Evolutionary conservation across 2,329 filamentous ascomycete species (phyloP).

Genomic region (Daldinia sp.): DNA sequence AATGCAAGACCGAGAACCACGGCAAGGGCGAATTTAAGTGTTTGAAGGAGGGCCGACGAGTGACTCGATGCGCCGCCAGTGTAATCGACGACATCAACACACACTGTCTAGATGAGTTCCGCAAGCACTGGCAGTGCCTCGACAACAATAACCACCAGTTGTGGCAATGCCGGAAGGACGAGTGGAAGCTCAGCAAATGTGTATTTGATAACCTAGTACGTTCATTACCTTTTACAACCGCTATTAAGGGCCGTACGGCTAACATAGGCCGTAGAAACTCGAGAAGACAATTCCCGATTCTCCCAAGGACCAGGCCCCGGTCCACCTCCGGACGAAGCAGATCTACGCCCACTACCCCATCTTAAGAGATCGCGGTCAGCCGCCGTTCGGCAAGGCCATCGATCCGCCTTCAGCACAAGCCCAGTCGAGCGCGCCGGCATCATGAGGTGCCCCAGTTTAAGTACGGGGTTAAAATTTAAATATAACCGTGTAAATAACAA

Average conservation of each 20-base stretch:
- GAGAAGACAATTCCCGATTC: constrained; percentile 82
- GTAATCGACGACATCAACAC: constrained; percentile 98
- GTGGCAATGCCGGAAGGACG: constrained; percentile 89
- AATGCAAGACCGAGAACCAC: constrained; percentile 95
- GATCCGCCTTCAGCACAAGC: constrained; percentile 44
- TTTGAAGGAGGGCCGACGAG: constrained; percentile 93
- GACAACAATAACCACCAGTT: constrained; percentile 98
- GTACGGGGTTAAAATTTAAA: constrained; percentile 9
- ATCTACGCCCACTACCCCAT: constrained; percentile 65
- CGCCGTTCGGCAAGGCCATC: constrained; percentile 44
- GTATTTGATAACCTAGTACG: constrained; percentile 94
- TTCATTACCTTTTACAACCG: constrained; percentile 32
- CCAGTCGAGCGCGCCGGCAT: constrained; percentile 39
- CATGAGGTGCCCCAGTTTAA: constrained; percentile 23
- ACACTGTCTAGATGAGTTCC: constrained; percentile 90
- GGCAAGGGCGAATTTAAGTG: constrained; percentile 93
- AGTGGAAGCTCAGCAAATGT: constrained; percentile 93
- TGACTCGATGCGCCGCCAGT: constrained; percentile 94
- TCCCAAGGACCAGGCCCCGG: constrained; percentile 72
- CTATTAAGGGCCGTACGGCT: constrained; percentile 1
- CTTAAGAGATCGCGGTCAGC: constrained; percentile 46
- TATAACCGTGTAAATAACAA: constrained; percentile 33
- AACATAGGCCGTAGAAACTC: constrained; percentile 66
- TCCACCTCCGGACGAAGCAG: constrained; percentile 74
- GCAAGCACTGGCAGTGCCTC: constrained; percentile 92